Evolutionary conservation across 306 rosid species (phyloP).

Genomic region (Corylus heterophylla): DNA sequence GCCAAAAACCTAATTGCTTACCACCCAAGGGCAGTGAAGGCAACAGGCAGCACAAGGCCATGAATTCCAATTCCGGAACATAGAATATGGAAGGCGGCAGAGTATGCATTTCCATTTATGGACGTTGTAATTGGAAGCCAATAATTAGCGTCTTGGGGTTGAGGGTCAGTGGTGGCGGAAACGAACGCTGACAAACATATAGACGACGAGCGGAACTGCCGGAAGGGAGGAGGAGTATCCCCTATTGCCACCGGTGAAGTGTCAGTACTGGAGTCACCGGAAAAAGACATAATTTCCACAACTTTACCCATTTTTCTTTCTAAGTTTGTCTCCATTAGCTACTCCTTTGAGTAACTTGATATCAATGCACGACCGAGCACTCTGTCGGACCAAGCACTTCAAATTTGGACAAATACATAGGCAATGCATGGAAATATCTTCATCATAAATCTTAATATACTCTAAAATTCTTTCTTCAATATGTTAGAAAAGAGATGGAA

Average conservation of each 20-base stretch:
- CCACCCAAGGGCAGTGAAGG: conserved; percentile 57
- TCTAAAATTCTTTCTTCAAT: background rate
- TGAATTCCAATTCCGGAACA: conserved; percentile 61
- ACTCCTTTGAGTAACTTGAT: background rate
- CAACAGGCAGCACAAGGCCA: conserved; percentile 53
- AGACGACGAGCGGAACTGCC: background rate
- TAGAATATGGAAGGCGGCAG: conserved; percentile 51
- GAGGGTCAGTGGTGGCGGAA: background rate
- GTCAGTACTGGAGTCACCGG: background rate
- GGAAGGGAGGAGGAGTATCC: background rate
- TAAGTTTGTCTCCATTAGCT: background rate
- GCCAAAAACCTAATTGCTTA: background rate
- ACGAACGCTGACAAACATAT: conserved; percentile 8
- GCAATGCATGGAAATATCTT: background rate
- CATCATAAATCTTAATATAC: background rate
- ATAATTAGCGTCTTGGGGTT: conserved; percentile 34
- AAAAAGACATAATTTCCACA: background rate
- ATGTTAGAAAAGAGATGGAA: no score
- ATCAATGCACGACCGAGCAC: background rate
- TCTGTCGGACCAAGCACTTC: background rate
- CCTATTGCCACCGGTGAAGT: background rate
- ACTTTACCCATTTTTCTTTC: background rate
- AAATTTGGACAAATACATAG: background rate
- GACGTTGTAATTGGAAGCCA: conserved; percentile 64
- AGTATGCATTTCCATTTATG: conserved; percentile 47